Percentiles rank a stretch among this genome's conserved stretches.
These are phyloP conservation scores for Penicillium sp. DNA, from an alignment of 2,329 filamentous ascomycete genomes.

Conservation along the genomic window DNA sequence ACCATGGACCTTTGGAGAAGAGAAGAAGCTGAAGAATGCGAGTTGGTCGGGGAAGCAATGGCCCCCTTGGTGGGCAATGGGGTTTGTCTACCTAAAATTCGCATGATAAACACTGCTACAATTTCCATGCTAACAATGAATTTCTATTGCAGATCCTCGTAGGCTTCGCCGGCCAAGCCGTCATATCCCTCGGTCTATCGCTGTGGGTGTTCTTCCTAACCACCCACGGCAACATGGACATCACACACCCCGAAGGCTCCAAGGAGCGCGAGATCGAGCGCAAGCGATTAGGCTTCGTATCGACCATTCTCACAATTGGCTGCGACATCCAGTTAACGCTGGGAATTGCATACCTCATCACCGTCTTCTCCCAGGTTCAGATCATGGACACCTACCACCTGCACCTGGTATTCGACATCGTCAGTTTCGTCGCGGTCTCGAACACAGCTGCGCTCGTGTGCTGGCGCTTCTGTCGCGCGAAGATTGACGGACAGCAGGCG, in stretches of 20 bases:
- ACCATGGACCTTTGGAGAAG: slow-evolving; percentile 56
- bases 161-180: slow-evolving; percentile 38
- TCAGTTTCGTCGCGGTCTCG: slow-evolving; percentile 39
- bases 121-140: neutral
- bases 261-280: slow-evolving; percentile 33
- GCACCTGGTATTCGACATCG: slow-evolving; percentile 40
- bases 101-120: neutral
- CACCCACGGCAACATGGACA: slow-evolving; percentile 32
- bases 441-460: slow-evolving; percentile 40
- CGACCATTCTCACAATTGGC: slow-evolving; percentile 41
- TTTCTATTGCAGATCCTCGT: slow-evolving; percentile 32
- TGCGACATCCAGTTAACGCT: slow-evolving; percentile 41
- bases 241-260: slow-evolving; percentile 32
- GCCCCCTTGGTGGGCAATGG: slow-evolving; percentile 40
- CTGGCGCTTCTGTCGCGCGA: slow-evolving; percentile 34
- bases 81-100: slow-evolving; percentile 26
- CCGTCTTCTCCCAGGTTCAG: slow-evolving; percentile 27
- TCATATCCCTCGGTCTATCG: slow-evolving; percentile 33
- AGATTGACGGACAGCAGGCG: slow-evolving; percentile 13
- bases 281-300: slow-evolving; percentile 38
- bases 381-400: slow-evolving; percentile 39
- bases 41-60: slow-evolving; percentile 47
- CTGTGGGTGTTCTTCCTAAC: slow-evolving; percentile 43
- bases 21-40: slow-evolving; percentile 56
- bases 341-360: slow-evolving; percentile 39